A percentile compares a stretch with the other conserved stretches of the same genome.
These are phyloP conservation scores for Trametes hirsuta DNA, from an alignment of 1,284 basidiomycete species.

Conservation along the genomic window DNA sequence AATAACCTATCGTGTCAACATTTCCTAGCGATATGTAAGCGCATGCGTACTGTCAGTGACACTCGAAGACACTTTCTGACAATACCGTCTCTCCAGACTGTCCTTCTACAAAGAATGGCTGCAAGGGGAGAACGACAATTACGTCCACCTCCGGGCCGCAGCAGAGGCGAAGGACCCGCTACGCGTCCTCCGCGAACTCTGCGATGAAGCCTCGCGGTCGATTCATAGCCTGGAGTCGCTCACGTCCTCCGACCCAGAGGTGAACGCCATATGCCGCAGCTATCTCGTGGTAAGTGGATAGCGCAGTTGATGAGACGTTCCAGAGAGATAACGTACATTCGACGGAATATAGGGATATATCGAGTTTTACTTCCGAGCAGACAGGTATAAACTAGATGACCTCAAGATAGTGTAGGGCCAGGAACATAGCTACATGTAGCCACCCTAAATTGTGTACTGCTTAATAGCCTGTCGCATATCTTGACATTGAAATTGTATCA, in stretches of 20 bases:
- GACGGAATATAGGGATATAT: conserved; percentile 2
- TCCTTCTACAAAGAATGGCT: conserved; percentile 20
- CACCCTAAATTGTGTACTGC: no score
- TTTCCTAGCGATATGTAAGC: conserved; percentile 16
- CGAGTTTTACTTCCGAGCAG: conserved; percentile 17
- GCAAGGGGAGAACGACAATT: conserved; percentile 17
- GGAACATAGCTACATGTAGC: no score
- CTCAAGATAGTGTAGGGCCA: not conserved
- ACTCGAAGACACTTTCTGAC: not conserved
- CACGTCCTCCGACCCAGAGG: not conserved
- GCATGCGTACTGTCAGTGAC: not conserved
- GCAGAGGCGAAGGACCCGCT: conserved; percentile 14
- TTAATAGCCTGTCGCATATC: no score
- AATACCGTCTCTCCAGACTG: not conserved
- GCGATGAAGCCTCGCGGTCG: conserved; percentile 8
- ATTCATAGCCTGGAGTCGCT: conserved; percentile 5
- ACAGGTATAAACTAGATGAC: conserved; percentile 11
- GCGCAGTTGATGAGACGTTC: no score
- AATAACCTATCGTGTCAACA: no score
- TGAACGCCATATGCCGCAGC: conserved; percentile 1
- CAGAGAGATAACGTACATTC: not conserved
- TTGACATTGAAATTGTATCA: no score
- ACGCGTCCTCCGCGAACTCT: conserved; percentile 1
- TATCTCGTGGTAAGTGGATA: conserved; percentile 5
- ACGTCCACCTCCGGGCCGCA: conserved; percentile 12